phyloP scores from a whole-genome alignment of 805 yeast species.

The Spathaspora passalidarum region DNA sequence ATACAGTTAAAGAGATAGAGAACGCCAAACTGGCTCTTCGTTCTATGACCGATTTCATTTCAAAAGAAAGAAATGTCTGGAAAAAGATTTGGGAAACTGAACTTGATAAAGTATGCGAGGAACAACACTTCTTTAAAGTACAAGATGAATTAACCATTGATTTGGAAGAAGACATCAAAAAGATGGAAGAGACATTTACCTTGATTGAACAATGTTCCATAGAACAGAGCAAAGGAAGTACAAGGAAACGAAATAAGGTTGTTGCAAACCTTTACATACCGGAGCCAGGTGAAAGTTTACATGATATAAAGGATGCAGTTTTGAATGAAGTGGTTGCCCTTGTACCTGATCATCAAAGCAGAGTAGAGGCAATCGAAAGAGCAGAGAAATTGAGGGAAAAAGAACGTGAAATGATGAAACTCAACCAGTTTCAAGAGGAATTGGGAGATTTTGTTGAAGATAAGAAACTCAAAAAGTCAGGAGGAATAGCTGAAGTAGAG shows the following conservation, averaged over 20 bases:
- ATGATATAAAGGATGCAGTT: conserved; percentile 69
- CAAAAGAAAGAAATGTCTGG: conserved; percentile 79
- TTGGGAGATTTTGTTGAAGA: conserved; percentile 81
- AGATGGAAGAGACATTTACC: conserved; percentile 77
- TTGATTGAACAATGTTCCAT: conserved; percentile 78
- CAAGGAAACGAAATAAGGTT: conserved; percentile 35
- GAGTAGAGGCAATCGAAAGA: conserved; percentile 84
- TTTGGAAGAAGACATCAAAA: conserved; percentile 73
- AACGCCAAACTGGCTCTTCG: conserved; percentile 53
- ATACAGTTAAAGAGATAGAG: conserved; percentile 61
- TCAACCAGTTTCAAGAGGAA: conserved; percentile 78
- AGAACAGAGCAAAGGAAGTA: conserved; percentile 66
- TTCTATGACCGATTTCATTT: conserved; percentile 58
- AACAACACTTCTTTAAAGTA: conserved; percentile 85
- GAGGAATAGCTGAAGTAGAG: conserved; percentile 88
- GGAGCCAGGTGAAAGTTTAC: conserved; percentile 61
- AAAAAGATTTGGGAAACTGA: conserved; percentile 90
- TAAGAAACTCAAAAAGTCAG: conserved; percentile 70
- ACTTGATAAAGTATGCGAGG: conserved; percentile 85
- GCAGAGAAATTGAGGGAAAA: conserved; percentile 80
- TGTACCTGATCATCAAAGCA: conserved; percentile 76
- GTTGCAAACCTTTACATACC: conserved; percentile 47
- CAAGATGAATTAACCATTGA: conserved; percentile 85
- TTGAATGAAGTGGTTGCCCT: conserved; percentile 75
- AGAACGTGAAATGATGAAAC: conserved; percentile 55